These are phyloP conservation scores for Pyrus pyrifolia DNA, from an alignment of 306 rosid genomes.

Conservation along the genomic window DNA sequence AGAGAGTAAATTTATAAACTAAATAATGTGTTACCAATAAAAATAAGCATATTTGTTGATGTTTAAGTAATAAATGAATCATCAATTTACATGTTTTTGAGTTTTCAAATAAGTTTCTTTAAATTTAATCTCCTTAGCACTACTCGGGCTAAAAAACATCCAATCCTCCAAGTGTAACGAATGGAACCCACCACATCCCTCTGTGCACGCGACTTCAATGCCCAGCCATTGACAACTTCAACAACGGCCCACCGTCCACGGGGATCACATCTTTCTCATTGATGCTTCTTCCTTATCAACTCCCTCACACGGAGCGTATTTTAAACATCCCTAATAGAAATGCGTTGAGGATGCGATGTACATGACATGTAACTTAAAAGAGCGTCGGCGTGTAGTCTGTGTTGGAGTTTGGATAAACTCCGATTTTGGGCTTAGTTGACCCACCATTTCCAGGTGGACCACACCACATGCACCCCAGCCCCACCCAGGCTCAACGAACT, in stretches of 20 bases:
- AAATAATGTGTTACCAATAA: too few relatives aligned
- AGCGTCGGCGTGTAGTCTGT: not conserved
- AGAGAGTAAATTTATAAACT: too few relatives aligned
- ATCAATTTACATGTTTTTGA: too few relatives aligned
- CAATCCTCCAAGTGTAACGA: slow-evolving; percentile 3
- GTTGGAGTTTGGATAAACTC: not conserved
- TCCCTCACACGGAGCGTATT: not conserved
- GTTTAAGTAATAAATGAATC: too few relatives aligned
- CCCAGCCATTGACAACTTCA: slow-evolving; percentile 27
- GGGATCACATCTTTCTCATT: slow-evolving; percentile 1
- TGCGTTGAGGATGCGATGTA: not conserved
- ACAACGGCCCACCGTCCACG: slow-evolving; percentile 24
- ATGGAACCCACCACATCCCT: slow-evolving; percentile 10
- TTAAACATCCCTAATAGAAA: not conserved
- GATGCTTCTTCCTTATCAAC: not conserved
- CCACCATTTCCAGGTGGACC: slow-evolving; percentile 28
- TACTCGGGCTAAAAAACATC: not conserved
- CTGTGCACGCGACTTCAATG: slow-evolving; percentile 21
- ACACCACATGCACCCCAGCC: slow-evolving; percentile 4
- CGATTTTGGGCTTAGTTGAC: slow-evolving; percentile 16
- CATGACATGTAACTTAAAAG: accelerated
- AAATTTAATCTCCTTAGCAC: too few relatives aligned
- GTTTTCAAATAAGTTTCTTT: too few relatives aligned
- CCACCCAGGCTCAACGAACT: slow-evolving; percentile 12
- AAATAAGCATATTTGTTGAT: too few relatives aligned